A percentile compares a stretch with the other conserved stretches of the same genome.
Evolutionary conservation across 2,329 filamentous ascomycete genomes (phyloP).

Genomic region (Cryoendolithus antarcticus): DNA sequence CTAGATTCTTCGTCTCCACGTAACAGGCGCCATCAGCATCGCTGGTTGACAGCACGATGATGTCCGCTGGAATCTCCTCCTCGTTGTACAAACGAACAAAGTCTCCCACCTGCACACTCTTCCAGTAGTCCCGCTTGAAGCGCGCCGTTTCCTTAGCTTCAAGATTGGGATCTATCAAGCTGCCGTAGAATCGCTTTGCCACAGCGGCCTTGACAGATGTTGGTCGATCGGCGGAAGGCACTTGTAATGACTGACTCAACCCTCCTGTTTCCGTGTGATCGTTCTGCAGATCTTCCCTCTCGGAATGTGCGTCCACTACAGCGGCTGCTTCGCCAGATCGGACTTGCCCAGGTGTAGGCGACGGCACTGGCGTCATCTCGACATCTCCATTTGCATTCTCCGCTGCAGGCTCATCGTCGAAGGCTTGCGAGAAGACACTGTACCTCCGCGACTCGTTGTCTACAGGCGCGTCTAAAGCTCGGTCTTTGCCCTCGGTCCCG

Average conservation of each 20-base stretch:
- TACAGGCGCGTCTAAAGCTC: constrained; percentile 36
- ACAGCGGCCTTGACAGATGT: constrained; percentile 11
- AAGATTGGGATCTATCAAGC: constrained; percentile 60
- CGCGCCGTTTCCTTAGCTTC: constrained; percentile 57
- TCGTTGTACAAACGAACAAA: constrained; percentile 95
- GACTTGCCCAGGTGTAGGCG: constrained; percentile 51
- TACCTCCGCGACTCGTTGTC: constrained; percentile 36
- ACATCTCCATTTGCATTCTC: constrained; percentile 52
- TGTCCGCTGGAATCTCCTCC: constrained; percentile 85
- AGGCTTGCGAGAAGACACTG: constrained; percentile 36
- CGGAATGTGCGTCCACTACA: constrained; percentile 7
- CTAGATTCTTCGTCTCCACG: constrained; percentile 94
- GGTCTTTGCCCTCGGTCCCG: constrained; percentile 34
- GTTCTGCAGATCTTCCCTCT: constrained; percentile 10
- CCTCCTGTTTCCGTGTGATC: constrained; percentile 9
- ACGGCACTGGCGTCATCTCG: constrained; percentile 90
- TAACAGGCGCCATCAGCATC: constrained; percentile 92
- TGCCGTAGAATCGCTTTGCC: constrained; percentile 47
- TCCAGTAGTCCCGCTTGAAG: constrained; percentile 92
- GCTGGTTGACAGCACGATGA: constrained; percentile 85
- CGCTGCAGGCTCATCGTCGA: constrained; percentile 25
- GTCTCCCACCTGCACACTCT: constrained; percentile 87
- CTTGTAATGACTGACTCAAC: constrained; percentile 15
- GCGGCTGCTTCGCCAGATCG: constrained; percentile 28
- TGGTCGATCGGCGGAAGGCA: constrained; percentile 14